A percentile compares a stretch with the other conserved stretches of the same genome.
Evolutionary conservation across 1,139 yeast genomes (phyloP).

Genomic region (Pichia sp.): DNA sequence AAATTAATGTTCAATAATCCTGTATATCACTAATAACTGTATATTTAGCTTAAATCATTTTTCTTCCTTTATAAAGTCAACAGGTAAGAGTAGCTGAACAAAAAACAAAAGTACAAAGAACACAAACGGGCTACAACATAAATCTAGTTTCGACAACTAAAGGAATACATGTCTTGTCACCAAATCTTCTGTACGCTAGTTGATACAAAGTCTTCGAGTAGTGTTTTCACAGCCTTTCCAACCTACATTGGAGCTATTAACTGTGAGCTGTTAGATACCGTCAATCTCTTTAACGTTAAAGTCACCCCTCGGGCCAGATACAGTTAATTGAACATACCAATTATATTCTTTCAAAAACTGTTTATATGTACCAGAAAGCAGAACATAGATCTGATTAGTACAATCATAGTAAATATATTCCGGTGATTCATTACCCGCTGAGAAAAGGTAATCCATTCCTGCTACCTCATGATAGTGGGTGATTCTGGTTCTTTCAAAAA

Average conservation of each 20-base stretch:
- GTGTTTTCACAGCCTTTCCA: constrained; percentile 21
- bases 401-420: constrained; percentile 5
- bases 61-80: no score
- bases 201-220: constrained; percentile 17
- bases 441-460: constrained; percentile 40
- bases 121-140: no score
- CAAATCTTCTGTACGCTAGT: constrained; percentile 12
- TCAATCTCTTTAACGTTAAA: background rate
- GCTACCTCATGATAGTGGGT: constrained; percentile 34
- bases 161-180: background rate
- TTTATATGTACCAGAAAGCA: background rate
- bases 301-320: constrained; percentile 13
- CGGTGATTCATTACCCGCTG: constrained; percentile 23
- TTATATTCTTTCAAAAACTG: constrained; percentile 5
- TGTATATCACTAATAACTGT: constrained; percentile 5
- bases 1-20: background rate
- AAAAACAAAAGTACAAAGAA: no score
- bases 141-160: background rate
- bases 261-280: constrained; percentile 11
- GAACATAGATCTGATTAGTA: constrained; percentile 4
- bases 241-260: constrained; percentile 15
- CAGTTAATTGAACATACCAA: constrained; percentile 13
- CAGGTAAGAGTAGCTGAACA: no score
- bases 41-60: constrained; percentile 3
- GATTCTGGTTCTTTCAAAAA: constrained; percentile 3